These are phyloP conservation scores for Straminergon stramineum DNA, from an alignment of 225 moss, liverwort and hornwort genomes.

Conservation along the genomic window DNA sequence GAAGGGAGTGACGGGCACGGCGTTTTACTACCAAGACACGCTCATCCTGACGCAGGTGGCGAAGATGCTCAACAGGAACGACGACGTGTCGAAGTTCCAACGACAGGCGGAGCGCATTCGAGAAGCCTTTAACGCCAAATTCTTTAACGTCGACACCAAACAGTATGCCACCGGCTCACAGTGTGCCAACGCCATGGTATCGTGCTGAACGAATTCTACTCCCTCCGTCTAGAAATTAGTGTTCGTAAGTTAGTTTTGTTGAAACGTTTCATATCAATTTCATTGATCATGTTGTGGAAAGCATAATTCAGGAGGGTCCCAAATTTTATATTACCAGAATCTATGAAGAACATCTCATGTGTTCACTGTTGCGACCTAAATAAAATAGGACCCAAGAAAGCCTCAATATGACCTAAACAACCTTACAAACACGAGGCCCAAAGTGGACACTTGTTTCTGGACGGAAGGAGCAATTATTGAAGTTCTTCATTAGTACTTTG, in stretches of 20 bases:
- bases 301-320: not conserved
- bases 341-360: not conserved
- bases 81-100: conserved; percentile 18
- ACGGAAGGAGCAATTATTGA: not conserved
- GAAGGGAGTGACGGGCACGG: conserved; percentile 39
- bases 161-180: conserved; percentile 45
- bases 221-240: not conserved
- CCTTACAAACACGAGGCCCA: not conserved
- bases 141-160: conserved; percentile 22
- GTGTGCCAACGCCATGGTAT: conserved; percentile 41
- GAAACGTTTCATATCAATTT: not conserved
- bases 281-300: not conserved
- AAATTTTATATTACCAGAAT: not conserved
- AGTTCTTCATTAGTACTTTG: not conserved
- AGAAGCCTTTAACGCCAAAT: conserved; percentile 20
- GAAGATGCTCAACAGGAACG: conserved; percentile 10
- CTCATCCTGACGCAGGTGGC: conserved; percentile 29
- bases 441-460: not conserved
- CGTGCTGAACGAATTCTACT: not conserved
- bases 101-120: conserved; percentile 31
- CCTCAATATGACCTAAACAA: not conserved
- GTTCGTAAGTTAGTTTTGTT: not conserved
- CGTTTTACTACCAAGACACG: conserved; percentile 29
- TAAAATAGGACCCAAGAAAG: not conserved
- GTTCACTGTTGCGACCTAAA: not conserved